Conservation (phyloP, 106 monocot species). For the Gastrodia elata region DNA sequence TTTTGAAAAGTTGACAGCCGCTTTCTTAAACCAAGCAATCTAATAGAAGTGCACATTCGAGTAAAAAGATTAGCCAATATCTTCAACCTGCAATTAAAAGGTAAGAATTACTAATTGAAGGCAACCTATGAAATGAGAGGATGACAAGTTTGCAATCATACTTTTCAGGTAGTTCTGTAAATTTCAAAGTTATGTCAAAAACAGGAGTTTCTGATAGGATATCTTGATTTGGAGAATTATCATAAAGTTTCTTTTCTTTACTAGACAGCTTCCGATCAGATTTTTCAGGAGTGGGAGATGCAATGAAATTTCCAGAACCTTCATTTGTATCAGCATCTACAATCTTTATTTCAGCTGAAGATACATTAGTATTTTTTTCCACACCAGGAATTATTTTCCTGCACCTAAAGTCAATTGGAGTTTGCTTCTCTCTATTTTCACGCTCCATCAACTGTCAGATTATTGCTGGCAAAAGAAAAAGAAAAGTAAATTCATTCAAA, state of each 20-base stretch:
- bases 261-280: conserved; percentile 23
- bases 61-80: conserved; percentile 41
- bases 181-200: conserved; percentile 7
- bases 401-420: conserved; percentile 21
- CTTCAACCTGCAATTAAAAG: conserved; percentile 23
- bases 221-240: conserved; percentile 18
- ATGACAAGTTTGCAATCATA: conserved; percentile 13
- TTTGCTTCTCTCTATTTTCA: conserved; percentile 17
- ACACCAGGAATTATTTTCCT: conserved; percentile 13
- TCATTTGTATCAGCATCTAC: conserved; percentile 9
- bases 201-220: conserved; percentile 2
- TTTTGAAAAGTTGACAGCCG: conserved; percentile 42
- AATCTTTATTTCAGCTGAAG: conserved; percentile 5
- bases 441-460: conserved; percentile 18
- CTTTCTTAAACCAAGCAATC: conserved; percentile 52
- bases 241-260: conserved; percentile 25
- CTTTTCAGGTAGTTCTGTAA: conserved; percentile 48
- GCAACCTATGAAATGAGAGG: neutral
- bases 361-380: conserved; percentile 8
- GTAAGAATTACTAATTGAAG: neutral
- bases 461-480: neutral
- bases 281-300: conserved; percentile 50
- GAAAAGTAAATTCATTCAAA: neutral
- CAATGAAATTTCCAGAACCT: conserved; percentile 16
- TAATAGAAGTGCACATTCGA: conserved; percentile 44